Evolutionary conservation across 768 basidiomycete genomes (phyloP).

Genomic region (Boletus rubescentipes): DNA sequence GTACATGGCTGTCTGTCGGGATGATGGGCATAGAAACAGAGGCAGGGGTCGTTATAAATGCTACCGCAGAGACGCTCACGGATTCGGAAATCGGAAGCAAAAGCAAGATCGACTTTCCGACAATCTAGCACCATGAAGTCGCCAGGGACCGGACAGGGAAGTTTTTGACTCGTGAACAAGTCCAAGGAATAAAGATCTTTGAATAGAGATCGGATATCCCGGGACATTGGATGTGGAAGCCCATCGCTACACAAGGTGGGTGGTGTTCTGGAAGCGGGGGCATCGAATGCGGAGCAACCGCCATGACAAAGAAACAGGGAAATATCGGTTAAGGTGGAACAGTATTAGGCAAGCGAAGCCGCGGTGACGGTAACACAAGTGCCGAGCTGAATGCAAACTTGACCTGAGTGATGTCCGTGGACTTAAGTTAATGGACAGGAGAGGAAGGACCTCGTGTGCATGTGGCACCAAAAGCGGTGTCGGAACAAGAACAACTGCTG

Average conservation of each 20-base stretch:
- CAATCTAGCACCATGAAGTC: conserved; percentile 31
- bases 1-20: conserved; percentile 19
- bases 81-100: conserved; percentile 32
- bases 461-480: conserved; percentile 33
- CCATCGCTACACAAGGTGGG: conserved; percentile 1
- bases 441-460: conserved; percentile 36
- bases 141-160: conserved; percentile 22
- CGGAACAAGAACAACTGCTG: conserved; percentile 24
- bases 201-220: conserved; percentile 16
- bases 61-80: conserved; percentile 26
- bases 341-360: conserved; percentile 36
- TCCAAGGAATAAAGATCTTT: conserved; percentile 14
- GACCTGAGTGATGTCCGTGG: conserved; percentile 37
- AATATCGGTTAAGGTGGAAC: conserved; percentile 30
- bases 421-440: conserved; percentile 39
- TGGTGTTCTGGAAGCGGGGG: conserved; percentile 22
- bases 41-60: conserved; percentile 22
- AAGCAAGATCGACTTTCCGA: conserved; percentile 37
- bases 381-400: conserved; percentile 33
- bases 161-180: conserved; percentile 23
- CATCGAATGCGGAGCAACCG: conserved; percentile 26
- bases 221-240: conserved; percentile 18
- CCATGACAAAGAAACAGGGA: conserved; percentile 33
- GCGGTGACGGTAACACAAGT: conserved; percentile 37
- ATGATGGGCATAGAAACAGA: conserved; percentile 19